Conservation (phyloP, 139 green algal species). For the Trebouxia sp. region DNA sequence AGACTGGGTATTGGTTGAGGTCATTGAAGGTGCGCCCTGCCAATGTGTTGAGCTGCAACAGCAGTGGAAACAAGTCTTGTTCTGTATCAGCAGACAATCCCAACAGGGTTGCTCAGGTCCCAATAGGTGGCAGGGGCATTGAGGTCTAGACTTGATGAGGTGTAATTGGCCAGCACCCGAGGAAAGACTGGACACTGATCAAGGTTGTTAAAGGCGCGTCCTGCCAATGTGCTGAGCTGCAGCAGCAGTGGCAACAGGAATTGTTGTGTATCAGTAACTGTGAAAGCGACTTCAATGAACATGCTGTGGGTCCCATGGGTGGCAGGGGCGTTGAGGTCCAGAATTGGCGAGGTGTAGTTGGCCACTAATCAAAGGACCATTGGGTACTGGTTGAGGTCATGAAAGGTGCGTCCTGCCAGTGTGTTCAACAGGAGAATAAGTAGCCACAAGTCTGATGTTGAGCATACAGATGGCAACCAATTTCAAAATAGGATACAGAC, state of each 20-base stretch:
- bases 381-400: conserved; percentile 85
- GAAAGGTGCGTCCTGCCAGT: conserved; percentile 69
- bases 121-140: conserved; percentile 68
- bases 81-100: conserved; percentile 33
- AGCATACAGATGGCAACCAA: too few species aligned
- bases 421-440: conserved; percentile 73
- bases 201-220: conserved; percentile 82
- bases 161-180: conserved; percentile 92
- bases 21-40: conserved; percentile 80
- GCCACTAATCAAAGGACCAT: conserved; percentile 91
- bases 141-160: conserved; percentile 68
- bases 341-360: conserved; percentile 73
- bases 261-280: neutral
- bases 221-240: conserved; percentile 69
- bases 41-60: conserved; percentile 73
- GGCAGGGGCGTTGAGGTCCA: conserved; percentile 73
- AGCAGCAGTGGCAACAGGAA: conserved; percentile 40
- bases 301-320: conserved; percentile 86
- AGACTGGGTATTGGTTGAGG: conserved; percentile 86
- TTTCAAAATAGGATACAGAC: too few species aligned
- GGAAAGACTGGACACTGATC: conserved; percentile 89
- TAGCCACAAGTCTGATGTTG: neutral
- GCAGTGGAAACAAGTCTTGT: neutral
- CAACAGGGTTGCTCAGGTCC: conserved; percentile 90
- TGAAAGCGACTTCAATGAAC: conserved; percentile 88